Conservation (phyloP, 805 yeast species). For the Candida pseudoglaebosa region DNA sequence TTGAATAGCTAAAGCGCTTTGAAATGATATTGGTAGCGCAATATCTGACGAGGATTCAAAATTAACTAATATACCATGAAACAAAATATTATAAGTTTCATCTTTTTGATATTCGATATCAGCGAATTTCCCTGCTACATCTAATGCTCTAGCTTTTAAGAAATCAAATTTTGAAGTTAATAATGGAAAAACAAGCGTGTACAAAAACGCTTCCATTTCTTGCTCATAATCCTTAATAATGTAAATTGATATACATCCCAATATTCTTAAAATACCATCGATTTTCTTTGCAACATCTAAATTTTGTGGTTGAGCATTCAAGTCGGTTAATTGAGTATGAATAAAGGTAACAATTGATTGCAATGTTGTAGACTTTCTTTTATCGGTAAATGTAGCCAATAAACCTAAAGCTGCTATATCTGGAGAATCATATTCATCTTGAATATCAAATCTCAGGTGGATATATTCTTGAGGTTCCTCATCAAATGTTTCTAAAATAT, state of each 20-base stretch:
- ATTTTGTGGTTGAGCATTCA: conserved; percentile 33
- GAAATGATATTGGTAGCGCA: conserved; percentile 71
- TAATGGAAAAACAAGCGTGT: conserved; percentile 65
- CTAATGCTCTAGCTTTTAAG: conserved; percentile 71
- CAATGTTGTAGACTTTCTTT: conserved; percentile 57
- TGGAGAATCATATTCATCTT: conserved; percentile 61
- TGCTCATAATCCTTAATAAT: conserved; percentile 51
- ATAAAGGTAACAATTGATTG: conserved; percentile 60
- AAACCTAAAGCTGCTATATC: conserved; percentile 78
- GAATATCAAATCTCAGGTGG: conserved; percentile 53
- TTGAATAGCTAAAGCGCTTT: conserved; percentile 83
- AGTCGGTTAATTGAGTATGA: conserved; percentile 31
- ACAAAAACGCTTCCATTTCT: conserved; percentile 65
- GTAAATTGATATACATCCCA: conserved; percentile 68
- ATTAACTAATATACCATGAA: conserved; percentile 31
- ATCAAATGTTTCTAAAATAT: conserved; percentile 69
- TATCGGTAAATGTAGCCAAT: conserved; percentile 65
- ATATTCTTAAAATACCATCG: conserved; percentile 76
- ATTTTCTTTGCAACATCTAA: conserved; percentile 54
- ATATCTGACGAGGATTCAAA: conserved; percentile 19
- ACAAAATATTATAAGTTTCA: conserved; percentile 21
- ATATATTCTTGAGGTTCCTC: conserved; percentile 87
- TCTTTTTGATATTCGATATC: conserved; percentile 46
- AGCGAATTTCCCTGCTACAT: conserved; percentile 61
- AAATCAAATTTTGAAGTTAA: conserved; percentile 60